A percentile compares a stretch with the other conserved stretches of the same genome.
phyloP scores from a whole-genome alignment of 2,329 filamentous ascomycete genomes.

The Colletotrichum spaethianum region DNA sequence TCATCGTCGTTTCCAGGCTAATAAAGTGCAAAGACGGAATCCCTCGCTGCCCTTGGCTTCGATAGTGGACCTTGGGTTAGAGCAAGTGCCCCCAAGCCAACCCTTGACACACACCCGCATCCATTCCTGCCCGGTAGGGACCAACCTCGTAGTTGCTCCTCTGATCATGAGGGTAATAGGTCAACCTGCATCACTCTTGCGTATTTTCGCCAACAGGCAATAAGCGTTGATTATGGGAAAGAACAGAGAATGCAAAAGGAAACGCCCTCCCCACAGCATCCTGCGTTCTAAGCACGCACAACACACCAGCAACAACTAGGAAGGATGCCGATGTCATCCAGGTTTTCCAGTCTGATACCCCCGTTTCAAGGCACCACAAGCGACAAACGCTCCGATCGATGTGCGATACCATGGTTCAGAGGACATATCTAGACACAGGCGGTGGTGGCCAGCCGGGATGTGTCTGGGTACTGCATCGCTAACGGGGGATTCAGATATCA shows the following conservation, averaged over 20 bases:
- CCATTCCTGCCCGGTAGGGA: not conserved
- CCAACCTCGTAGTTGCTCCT: not conserved
- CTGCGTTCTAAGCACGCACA: not conserved
- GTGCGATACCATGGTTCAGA: not conserved
- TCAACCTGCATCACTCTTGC: not conserved
- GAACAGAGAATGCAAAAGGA: not conserved
- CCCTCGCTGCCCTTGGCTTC: not conserved
- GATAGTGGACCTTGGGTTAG: not conserved
- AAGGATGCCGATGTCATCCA: not conserved
- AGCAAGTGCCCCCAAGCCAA: not conserved
- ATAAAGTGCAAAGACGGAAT: too few species aligned
- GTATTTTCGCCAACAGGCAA: too few species aligned
- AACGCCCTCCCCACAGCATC: not conserved
- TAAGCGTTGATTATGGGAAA: too few species aligned
- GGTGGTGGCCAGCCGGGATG: not conserved
- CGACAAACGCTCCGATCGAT: not conserved
- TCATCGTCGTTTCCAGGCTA: not conserved
- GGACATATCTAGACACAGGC: not conserved
- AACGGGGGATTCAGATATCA: not conserved
- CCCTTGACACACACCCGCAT: not conserved
- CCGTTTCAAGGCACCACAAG: not conserved
- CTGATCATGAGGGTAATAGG: not conserved
- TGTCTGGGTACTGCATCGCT: not conserved
- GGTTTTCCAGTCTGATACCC: not conserved
- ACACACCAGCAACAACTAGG: not conserved